phyloP scores from a whole-genome alignment of 2,329 filamentous ascomycete genomes.

The Shiraia bambusicola region DNA sequence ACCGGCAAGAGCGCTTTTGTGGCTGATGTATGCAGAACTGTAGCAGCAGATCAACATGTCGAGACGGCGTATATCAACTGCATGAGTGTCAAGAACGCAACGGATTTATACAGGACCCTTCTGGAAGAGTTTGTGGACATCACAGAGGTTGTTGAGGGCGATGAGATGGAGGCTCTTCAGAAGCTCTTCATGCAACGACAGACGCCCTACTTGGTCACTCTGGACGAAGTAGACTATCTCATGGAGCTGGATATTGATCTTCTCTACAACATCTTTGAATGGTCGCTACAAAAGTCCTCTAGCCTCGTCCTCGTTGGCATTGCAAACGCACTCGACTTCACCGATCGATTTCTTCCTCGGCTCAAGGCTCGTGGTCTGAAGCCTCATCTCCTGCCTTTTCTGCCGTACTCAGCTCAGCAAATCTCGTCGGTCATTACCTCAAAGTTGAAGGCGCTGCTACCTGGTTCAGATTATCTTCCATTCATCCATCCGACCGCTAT shows the following conservation, averaged over 20 bases:
- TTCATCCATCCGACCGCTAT: conserved; percentile 94
- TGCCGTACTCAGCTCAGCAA: conserved; percentile 86
- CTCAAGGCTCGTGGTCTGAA: conserved; percentile 91
- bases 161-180: conserved; percentile 68
- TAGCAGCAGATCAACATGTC: conserved; percentile 55
- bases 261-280: conserved; percentile 92
- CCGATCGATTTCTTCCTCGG: conserved; percentile 89
- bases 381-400: conserved; percentile 84
- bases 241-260: conserved; percentile 85
- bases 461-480: conserved; percentile 66
- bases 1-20: conserved; percentile 97
- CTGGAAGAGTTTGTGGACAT: conserved; percentile 67
- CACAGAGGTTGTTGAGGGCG: conserved; percentile 61
- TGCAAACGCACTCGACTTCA: conserved; percentile 92
- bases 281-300: conserved; percentile 82
- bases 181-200: conserved; percentile 66
- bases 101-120: conserved; percentile 80
- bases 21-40: conserved; percentile 69
- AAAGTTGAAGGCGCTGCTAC: conserved; percentile 74
- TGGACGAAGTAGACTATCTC: conserved; percentile 95
- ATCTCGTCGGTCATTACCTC: conserved; percentile 84
- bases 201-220: conserved; percentile 73
- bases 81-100: conserved; percentile 89
- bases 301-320: conserved; percentile 85
- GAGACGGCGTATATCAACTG: conserved; percentile 87